Conservation (phyloP, 2,329 filamentous ascomycete species). For the Penicillium sp. region DNA sequence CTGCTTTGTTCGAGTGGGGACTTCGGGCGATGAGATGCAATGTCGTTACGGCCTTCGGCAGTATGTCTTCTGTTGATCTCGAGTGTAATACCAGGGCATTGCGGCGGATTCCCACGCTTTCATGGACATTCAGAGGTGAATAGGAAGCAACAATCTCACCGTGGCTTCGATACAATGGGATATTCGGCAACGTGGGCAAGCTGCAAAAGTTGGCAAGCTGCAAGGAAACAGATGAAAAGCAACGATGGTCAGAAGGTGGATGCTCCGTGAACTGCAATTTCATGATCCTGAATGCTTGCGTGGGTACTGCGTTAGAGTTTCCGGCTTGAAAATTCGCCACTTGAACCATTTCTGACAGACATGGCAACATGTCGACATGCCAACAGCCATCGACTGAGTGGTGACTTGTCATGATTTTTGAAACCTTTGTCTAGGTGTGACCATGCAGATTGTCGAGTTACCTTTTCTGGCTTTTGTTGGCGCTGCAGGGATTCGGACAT, state of each 20-base stretch:
- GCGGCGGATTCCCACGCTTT: background rate
- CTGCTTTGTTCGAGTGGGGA: background rate
- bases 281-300: background rate
- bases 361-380: background rate
- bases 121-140: background rate
- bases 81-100: background rate
- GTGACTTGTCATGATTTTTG: background rate
- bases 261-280: background rate
- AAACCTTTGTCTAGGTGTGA: background rate
- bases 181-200: no score
- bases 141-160: background rate
- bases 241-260: background rate
- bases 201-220: background rate
- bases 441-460: background rate
- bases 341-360: background rate
- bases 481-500: background rate
- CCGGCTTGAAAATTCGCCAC: background rate
- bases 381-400: background rate
- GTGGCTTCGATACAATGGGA: no score
- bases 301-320: background rate
- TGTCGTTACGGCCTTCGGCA: background rate
- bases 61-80: background rate
- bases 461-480: background rate
- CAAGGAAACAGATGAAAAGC: background rate
- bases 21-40: background rate